Conservation (phyloP, 2,329 filamentous ascomycete species). For the Aspergillus sojae region DNA sequence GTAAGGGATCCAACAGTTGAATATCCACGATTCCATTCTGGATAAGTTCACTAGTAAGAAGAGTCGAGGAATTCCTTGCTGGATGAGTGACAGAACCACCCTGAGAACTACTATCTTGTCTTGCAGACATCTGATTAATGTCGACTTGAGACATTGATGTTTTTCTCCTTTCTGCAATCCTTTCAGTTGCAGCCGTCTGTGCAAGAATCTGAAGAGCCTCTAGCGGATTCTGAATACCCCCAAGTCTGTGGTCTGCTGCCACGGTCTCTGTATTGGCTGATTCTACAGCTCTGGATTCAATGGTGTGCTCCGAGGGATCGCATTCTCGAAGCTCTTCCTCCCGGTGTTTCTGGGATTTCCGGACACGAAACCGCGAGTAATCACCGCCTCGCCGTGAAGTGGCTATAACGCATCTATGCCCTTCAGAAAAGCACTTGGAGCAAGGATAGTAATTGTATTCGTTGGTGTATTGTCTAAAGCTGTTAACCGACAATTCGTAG, state of each 20-base stretch:
- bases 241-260: neutral
- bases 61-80: too few relatives aligned
- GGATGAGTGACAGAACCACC: rapidly evolving
- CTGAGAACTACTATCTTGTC: neutral
- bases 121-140: neutral
- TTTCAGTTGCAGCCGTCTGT: neutral
- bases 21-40: neutral
- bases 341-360: neutral
- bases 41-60: neutral
- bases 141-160: neutral
- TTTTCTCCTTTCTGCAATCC: neutral
- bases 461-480: neutral
- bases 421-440: neutral
- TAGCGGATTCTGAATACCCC: conserved; percentile 4
- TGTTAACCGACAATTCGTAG: neutral
- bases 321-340: neutral
- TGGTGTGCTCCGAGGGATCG: neutral
- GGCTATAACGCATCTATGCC: conserved; percentile 9
- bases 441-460: neutral
- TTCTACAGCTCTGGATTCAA: too few relatives aligned
- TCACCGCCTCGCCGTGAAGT: conserved; percentile 15
- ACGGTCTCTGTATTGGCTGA: neutral
- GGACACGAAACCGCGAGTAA: conserved; percentile 5
- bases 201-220: conserved; percentile 13
- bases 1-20: neutral